Base-by-base conservation (phyloP, 176 grass and related monocot species). In the Puya raimondii region DNA sequence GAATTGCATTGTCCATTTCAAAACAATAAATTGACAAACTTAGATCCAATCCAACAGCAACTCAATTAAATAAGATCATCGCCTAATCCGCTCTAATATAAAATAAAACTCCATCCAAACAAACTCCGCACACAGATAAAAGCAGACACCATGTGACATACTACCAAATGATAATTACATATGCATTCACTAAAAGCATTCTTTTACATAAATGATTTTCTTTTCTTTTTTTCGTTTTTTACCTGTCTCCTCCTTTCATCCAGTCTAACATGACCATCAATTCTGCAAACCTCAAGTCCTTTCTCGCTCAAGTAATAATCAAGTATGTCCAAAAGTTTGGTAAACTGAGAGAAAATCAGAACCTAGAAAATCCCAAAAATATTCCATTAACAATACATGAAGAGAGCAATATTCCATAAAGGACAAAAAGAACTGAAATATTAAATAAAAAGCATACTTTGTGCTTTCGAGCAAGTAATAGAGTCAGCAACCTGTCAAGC, bases 311-410 rank as follows among this genome's bases (percentile, higher is more conserved):
- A 81, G 48, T 90, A 97, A 75, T 92, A 97, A 13, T 92, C 89
- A 29, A 97, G 65, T 20, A 97, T 59, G 80, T 97, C 93, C 78
- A 97, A 85, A 53, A 92, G 63, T 83, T 92, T 92, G 65, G 93
- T 92, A 84, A 84, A 97, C 20, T 97, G 94, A 16, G 94, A 92
- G 78, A 97, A 97, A 77, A 97, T 85, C 54, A 97, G 67, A 70
- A 97, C 94, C 94, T 92, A 71, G 48, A 81, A 68, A 48, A 78
- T 48, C 64, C 64, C 65, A 65, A 48, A 48, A 53, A 54, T 22
- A 73, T 49, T 64, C 79, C 11, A 79, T 26, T 22, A 47, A 1
- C 21, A 27, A 76, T 17, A 65, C 47, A 22, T 69, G 69, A 64
- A 17, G 9, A 23, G 15, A 12, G 15, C 72, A 53, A 49, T 1